phyloP scores from a whole-genome alignment of 768 basidiomycete species.

The Termitomyces sp. region DNA sequence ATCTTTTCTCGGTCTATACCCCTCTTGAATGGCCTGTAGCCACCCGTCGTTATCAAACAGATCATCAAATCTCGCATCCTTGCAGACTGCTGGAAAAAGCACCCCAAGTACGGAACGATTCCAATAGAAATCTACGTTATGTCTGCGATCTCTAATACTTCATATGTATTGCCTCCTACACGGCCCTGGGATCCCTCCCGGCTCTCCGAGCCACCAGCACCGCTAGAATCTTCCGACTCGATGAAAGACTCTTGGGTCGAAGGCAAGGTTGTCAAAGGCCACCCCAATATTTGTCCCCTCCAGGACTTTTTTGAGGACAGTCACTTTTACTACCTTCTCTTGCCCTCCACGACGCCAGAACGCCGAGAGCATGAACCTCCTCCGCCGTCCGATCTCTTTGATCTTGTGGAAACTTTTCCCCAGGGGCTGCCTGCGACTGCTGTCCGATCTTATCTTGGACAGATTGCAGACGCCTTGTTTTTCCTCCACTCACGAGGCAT shows the following conservation, averaged over 20 bases:
- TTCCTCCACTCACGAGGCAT: conserved; percentile 93
- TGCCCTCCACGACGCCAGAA: conserved; percentile 71
- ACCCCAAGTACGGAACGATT: conserved; percentile 90
- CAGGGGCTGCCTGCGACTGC: conserved; percentile 72
- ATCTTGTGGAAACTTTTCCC: conserved; percentile 87
- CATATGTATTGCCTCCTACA: conserved; percentile 70
- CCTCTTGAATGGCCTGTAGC: conserved; percentile 38
- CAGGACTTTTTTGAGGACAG: conserved; percentile 96
- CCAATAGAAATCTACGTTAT: conserved; percentile 97
- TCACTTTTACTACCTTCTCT: conserved; percentile 92
- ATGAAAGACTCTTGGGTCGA: conserved; percentile 53
- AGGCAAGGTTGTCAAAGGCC: conserved; percentile 72
- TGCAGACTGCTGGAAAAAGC: conserved; percentile 99
- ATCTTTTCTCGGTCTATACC: conserved; percentile 5
- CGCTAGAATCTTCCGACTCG: conserved; percentile 8
- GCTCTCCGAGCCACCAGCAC: conserved; percentile 16
- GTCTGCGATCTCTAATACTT: conserved; percentile 80
- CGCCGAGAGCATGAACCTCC: conserved; percentile 42
- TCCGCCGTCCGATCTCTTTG: conserved; percentile 83
- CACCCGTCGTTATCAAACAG: conserved; percentile 92
- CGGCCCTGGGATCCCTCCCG: conserved; percentile 84
- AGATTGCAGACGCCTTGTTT: conserved; percentile 84
- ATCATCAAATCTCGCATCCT: conserved; percentile 98
- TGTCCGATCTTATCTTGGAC: conserved; percentile 82
- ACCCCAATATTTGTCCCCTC: conserved; percentile 92